These are phyloP conservation scores for Phragmites australis DNA, from an alignment of 176 grass and related monocot genomes.

Conservation along the genomic window DNA sequence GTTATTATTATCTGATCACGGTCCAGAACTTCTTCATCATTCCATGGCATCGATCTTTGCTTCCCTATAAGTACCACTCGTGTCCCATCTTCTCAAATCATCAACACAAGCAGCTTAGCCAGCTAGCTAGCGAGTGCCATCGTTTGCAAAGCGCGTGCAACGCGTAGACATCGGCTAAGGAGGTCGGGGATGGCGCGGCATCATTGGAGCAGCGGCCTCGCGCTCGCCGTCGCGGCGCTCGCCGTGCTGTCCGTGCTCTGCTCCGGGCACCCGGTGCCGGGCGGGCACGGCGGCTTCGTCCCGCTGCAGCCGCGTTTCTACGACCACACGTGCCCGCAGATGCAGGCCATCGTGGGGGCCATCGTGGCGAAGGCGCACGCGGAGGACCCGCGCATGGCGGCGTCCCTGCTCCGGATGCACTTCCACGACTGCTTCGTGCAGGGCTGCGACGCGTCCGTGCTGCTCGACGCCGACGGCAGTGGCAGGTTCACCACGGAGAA, in stretches of 20 bases:
- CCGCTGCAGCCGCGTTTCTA: slow-evolving; percentile 73
- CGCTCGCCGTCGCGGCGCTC: slow-evolving; percentile 14
- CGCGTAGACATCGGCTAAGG: neutral
- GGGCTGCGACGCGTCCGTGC: slow-evolving; percentile 85
- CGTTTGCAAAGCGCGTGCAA: neutral
- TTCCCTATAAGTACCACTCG: slow-evolving; percentile 33
- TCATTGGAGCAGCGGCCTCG: slow-evolving; percentile 28
- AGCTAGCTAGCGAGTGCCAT: neutral
- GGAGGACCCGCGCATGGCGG: slow-evolving; percentile 79
- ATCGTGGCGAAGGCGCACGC: slow-evolving; percentile 70
- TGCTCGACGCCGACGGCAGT: slow-evolving; percentile 80
- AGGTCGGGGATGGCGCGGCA: slow-evolving; percentile 21
- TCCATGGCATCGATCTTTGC: neutral
- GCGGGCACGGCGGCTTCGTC: slow-evolving; percentile 19
- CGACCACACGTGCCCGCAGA: slow-evolving; percentile 72
- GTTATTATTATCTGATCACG: too few relatives aligned
- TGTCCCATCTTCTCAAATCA: slow-evolving; percentile 2
- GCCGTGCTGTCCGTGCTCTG: slow-evolving; percentile 16
- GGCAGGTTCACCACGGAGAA: slow-evolving; percentile 69
- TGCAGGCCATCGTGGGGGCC: slow-evolving; percentile 51
- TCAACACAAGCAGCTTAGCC: neutral
- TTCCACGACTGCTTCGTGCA: slow-evolving; percentile 98
- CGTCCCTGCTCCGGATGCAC: slow-evolving; percentile 80
- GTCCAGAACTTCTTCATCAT: neutral
- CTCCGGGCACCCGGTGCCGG: slow-evolving; percentile 15